Base-by-base conservation (phyloP, 1,284 basidiomycete genomes). In the Puccinia horiana region DNA sequence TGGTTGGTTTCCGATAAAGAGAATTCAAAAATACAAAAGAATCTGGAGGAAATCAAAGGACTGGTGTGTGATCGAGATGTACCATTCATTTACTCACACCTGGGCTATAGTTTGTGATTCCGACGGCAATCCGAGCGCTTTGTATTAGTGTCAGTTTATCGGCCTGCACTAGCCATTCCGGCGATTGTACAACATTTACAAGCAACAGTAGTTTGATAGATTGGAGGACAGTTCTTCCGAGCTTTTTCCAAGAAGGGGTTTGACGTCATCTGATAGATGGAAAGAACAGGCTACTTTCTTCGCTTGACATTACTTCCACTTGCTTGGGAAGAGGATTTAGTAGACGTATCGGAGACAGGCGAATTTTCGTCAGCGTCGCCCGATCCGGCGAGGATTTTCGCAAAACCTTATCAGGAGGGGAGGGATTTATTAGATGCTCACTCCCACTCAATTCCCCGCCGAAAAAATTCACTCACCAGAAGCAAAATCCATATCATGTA, bases 401-500 rank as follows among this genome's bases (percentile, higher is more conserved):
- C 40, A 26, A 78, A 49, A n/a, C 76, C 76, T 78, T 44, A 14
- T n/a, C 2, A 67, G 26, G n/a, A 5, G 23, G 14, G 56, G 44
- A n/a, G 37, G 26, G 9, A 2, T 35, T 1, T 8, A 61, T 61
- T 3, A 61, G 58, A 11, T 61, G 58, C 14, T 61, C 4, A 5
- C 29, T 61, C 11, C 11, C 16, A 20, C 1, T 1, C 4, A 40
- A 67, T 52, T 6, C 42, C 49, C 65, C 16, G 18, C n/a, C 49
- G 11, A 11, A 5, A 49, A 52, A 1, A 26, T 49, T 35, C 32
- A 54, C 29, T 42, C 29, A 78, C 76, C 76, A 4, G 76, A 78
- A 12, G 76, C 37, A 12, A 78, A 54, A 67, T 78, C 76, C 42
- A 78, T 65, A 35, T 49, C 35, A 18, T 78, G 58, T 11, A 78